Base-by-base conservation (phyloP, 129 eudicot genomes). In the Artemisia annua region DNA sequence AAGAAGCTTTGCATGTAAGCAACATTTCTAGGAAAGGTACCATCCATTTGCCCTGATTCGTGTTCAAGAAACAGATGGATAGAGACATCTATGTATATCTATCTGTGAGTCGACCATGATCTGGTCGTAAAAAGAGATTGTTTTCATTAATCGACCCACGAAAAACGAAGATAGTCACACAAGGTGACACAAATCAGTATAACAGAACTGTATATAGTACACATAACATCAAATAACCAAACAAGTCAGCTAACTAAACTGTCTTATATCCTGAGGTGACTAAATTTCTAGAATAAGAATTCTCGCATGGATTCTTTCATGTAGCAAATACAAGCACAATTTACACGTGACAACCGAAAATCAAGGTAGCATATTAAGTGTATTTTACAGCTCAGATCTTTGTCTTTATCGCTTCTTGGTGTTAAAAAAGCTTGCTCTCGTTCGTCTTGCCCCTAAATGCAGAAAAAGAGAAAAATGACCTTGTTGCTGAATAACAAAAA, bases 401-500 rank as follows among this genome's bases (percentile, higher is more conserved):
- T 8, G 11, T 32, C 73, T 19, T 56, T 8, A 14, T 43, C 7
- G 63, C 79, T 70, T 79, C 83, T 69, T 59, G 10, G 72, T 52
- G 60, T 70, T 68, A 77, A 70, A 52, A 68, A 70, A 66, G 84
- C 82, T 77, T 74, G 60, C 83, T 82, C 85, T 80, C 80, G 61
- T 54, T 83, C 58, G 85, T 82, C 84, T 90, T 93, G 83, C 93
- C 89, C 80, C 90, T 87, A 77, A 90, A 94, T 63, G 96, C 87
- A 69, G 99, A 88, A 81, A 94, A 91, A 73, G 99, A 94, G 89
- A 94, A 94, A 84, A 94, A 88, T 64, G 97, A 88, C 83, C 94
- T 86, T 76, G 90, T 51, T 69, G 89, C 99, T 94, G 94, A 81
- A 87, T 89, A 70, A 83, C 67, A 83, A 57, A 76, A 61, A 71